A percentile compares a stretch with the other conserved stretches of the same genome.
phyloP scores from a whole-genome alignment of 2,329 filamentous ascomycete genomes.

The Penicillium sp. region DNA sequence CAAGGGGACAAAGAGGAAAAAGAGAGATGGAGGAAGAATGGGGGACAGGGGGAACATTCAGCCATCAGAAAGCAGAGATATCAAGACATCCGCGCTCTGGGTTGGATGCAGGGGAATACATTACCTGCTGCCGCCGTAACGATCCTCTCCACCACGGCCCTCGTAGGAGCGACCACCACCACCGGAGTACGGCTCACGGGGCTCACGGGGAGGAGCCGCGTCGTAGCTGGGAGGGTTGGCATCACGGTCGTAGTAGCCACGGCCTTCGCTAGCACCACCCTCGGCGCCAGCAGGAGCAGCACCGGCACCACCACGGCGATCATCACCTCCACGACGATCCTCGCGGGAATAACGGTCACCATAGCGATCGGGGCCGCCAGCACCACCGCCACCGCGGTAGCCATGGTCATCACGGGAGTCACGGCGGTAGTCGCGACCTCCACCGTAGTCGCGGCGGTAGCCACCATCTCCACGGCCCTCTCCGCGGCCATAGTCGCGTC shows the following conservation, averaged over 20 bases:
- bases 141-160: conserved; percentile 42
- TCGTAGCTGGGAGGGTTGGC: conserved; percentile 52
- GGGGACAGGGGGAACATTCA: conserved; percentile 19
- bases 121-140: conserved; percentile 45
- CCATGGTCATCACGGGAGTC: conserved; percentile 49
- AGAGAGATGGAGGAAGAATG: neutral
- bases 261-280: conserved; percentile 25
- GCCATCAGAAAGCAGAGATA: conserved; percentile 23
- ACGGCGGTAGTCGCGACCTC: conserved; percentile 44
- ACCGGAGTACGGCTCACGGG: conserved; percentile 34
- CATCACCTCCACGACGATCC: conserved; percentile 46
- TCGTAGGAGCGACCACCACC: conserved; percentile 42
- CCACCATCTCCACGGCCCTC: conserved; percentile 50
- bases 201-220: conserved; percentile 42
- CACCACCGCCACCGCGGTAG: conserved; percentile 33
- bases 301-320: conserved; percentile 43
- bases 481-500: conserved; percentile 63
- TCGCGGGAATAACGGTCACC: conserved; percentile 49
- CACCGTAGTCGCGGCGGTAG: conserved; percentile 50
- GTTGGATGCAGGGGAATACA: conserved; percentile 25
- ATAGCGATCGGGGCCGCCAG: conserved; percentile 44
- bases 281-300: conserved; percentile 34
- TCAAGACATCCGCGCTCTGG: conserved; percentile 20
- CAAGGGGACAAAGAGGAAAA: conserved; percentile 22
- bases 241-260: conserved; percentile 57